Evolutionary conservation across 352 stramenopile genomes (phyloP), one percentile per base, ranked within the genome.

Genomic region (Globisporangium paroecandrum): DNA sequence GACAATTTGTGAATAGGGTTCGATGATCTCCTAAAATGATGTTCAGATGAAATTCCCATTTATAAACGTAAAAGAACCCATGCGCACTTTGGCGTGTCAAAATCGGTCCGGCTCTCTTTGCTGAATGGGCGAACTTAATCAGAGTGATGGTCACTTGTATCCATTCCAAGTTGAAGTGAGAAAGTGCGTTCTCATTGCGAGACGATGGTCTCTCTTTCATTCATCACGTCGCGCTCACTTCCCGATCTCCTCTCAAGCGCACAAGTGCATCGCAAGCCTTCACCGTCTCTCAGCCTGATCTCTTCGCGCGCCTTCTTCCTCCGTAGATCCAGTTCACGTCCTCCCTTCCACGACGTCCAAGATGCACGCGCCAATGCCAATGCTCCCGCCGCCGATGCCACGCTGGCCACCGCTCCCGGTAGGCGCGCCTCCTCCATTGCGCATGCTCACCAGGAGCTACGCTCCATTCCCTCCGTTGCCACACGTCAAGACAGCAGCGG

Each of bases 341-440:
- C 34, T 10, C 38, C 54, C 6, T 34, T 18, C 8, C 4, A 34
- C 57, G 10, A 6, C 34, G 3, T 5, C n/a, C n/a, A 29, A 32
- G 36, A 68, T 68, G 54, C 24, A 58, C 49, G 38, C 63, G 1
- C 36, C 54, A 4, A 29, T 53, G 1, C 36, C 54, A 8, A 29
- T 53, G 25, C 62, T 38, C 1, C 62, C 62, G 10, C 51, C 62
- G 5, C 53, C 29, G 8, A 66, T 66, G 63, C 63, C 62, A 20
- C 62, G 62, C 53, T 68, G 62, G 62, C 62, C 62, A 0, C 62
- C 62, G 2, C 51, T 68, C 49, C 62, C 60, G 1, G 58, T 20
- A 8, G n/a, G 32, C 12, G 38, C 65, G n/a, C 65, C 59, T 20
- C 58, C 55, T 8, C 62, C 49, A 15, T 34, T 25, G 9, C 56